Evolutionary conservation across 2,329 filamentous ascomycete genomes (phyloP).

Genomic region (Laburnicola sp.): DNA sequence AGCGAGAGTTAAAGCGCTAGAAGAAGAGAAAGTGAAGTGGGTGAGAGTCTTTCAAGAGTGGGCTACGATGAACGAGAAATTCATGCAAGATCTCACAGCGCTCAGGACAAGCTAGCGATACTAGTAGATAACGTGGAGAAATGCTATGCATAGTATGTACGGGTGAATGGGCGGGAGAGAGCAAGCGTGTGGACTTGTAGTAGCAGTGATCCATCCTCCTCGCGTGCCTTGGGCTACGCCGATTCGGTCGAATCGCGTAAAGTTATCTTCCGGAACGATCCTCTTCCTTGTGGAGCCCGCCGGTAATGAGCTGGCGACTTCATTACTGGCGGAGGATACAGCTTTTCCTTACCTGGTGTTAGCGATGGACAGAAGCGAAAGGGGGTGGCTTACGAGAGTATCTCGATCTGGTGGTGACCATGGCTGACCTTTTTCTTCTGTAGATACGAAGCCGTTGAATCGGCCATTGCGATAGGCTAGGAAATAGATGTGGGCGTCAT

Average conservation of each 20-base stretch:
- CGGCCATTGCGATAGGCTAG: too few species aligned
- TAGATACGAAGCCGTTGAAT: too few species aligned
- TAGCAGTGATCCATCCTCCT: background rate
- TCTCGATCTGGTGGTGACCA: background rate
- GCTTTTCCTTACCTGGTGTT: background rate
- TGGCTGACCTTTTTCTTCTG: background rate
- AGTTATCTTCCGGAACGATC: background rate
- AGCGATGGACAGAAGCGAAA: background rate
- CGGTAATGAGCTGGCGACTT: background rate
- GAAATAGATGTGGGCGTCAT: too few species aligned
- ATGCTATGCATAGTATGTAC: background rate
- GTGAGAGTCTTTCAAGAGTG: background rate
- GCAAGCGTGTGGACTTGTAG: background rate
- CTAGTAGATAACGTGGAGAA: background rate
- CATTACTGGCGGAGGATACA: background rate
- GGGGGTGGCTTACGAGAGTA: background rate
- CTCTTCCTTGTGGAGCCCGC: background rate
- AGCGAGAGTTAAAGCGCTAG: slow-evolving; percentile 1
- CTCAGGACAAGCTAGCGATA: background rate
- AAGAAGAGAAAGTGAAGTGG: background rate
- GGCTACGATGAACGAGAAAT: background rate
- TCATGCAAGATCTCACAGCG: background rate
- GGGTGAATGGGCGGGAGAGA: background rate
- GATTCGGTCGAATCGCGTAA: background rate
- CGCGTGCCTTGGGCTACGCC: background rate